Conservation (phyloP, 2,329 filamentous ascomycete species). For the Phialophora tarda region DNA sequence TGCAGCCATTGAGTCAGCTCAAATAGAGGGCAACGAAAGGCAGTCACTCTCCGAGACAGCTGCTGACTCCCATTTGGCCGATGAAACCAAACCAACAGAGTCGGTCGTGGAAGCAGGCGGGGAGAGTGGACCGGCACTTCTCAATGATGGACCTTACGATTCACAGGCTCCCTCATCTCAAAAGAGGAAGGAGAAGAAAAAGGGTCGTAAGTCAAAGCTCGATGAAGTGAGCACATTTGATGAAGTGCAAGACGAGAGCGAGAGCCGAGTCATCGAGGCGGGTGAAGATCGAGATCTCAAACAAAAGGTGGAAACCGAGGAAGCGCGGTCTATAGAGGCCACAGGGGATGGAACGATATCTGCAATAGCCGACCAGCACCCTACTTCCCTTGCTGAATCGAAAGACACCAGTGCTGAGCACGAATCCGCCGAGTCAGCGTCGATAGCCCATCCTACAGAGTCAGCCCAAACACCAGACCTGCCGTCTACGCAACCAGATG, state of each 20-base stretch:
- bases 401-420: neutral
- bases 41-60: neutral
- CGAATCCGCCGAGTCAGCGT: neutral
- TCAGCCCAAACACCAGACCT: neutral
- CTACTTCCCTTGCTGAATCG: neutral
- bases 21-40: neutral
- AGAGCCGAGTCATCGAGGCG: neutral
- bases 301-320: neutral
- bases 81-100: neutral
- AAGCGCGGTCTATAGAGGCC: neutral
- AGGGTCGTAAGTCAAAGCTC: conserved; percentile 30
- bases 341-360: neutral
- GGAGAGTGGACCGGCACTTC: neutral
- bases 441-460: neutral
- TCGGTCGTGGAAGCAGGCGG: neutral
- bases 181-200: conserved; percentile 40
- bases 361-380: neutral
- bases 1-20: neutral
- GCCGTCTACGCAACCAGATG: neutral
- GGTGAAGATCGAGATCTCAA: neutral
- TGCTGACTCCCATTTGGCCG: neutral
- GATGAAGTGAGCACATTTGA: conserved; percentile 42
- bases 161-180: conserved; percentile 15
- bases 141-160: conserved; percentile 11
- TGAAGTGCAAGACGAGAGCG: neutral